Evolutionary conservation across 306 rosid genomes (phyloP).

Genomic region (Urtica urens): DNA sequence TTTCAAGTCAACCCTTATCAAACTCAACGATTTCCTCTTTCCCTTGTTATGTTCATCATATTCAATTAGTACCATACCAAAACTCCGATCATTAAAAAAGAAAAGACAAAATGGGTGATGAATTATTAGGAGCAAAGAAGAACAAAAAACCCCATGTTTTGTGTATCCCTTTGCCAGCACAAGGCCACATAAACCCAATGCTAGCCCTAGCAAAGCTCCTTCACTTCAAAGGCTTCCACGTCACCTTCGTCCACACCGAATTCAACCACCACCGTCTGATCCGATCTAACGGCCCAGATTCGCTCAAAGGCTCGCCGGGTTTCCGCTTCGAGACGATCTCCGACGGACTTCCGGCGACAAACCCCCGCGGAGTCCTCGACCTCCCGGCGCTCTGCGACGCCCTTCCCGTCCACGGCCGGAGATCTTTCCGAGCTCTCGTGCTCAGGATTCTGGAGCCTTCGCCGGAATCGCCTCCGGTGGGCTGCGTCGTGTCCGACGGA

Average conservation of each 20-base stretch:
- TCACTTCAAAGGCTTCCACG: conserved; percentile 2
- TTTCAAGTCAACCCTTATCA: no score
- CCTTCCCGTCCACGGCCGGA: conserved; percentile 14
- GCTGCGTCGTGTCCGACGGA: conserved; percentile 31
- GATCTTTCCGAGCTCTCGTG: no score
- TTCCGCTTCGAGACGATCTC: conserved; percentile 33
- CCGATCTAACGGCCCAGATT: conserved; percentile 16
- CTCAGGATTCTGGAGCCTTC: conserved; percentile 18
- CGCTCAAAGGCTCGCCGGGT: conserved; percentile 14
- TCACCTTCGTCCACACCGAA: conserved; percentile 16
- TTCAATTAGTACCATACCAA: no score
- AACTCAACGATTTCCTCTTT: no score
- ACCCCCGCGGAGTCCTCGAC: no score
- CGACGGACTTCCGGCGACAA: conserved; percentile 27
- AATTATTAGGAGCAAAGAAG: no score
- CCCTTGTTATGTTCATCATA: no score
- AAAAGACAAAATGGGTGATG: no score
- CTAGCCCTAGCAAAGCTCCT: conserved; percentile 12
- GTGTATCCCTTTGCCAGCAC: conserved; percentile 13
- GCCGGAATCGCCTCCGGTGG: conserved; percentile 19
- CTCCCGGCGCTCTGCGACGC: conserved; percentile 11
- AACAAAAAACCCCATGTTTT: conserved; percentile 9
- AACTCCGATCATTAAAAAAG: no score
- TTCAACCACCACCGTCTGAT: conserved; percentile 24
- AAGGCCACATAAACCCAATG: conserved; percentile 23